Evolutionary conservation across 352 stramenopile species (phyloP).

Genomic region (Pythium sp.): DNA sequence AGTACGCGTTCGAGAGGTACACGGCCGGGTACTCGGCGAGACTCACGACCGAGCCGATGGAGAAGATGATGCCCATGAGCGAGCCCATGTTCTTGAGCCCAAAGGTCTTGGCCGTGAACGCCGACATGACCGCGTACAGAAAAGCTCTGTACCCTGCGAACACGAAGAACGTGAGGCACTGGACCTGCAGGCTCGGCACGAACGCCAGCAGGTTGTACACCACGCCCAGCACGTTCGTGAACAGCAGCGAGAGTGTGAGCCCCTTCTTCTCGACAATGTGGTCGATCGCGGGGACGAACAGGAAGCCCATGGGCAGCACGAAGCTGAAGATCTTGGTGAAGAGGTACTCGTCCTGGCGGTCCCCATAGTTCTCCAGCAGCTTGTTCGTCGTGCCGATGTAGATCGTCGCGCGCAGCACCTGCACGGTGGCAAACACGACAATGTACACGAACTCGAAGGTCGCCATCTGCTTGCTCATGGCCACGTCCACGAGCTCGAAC

Average conservation of each 20-base stretch:
- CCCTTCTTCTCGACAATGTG: slow-evolving; percentile 75
- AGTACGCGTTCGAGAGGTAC: slow-evolving; percentile 60
- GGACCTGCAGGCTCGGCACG: slow-evolving; percentile 56
- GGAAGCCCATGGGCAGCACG: slow-evolving; percentile 74
- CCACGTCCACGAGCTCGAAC: slow-evolving; percentile 50
- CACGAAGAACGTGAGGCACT: slow-evolving; percentile 71
- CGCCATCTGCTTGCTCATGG: slow-evolving; percentile 55
- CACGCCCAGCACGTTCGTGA: slow-evolving; percentile 71
- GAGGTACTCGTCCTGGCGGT: slow-evolving; percentile 51
- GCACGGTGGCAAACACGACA: slow-evolving; percentile 60
- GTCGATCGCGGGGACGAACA: slow-evolving; percentile 85
- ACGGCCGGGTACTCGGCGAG: slow-evolving; percentile 80
- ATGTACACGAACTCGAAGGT: slow-evolving; percentile 85
- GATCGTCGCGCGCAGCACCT: slow-evolving; percentile 75
- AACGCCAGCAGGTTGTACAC: slow-evolving; percentile 75
- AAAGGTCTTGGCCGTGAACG: slow-evolving; percentile 86
- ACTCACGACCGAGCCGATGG: slow-evolving; percentile 66
- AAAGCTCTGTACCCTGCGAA: slow-evolving; percentile 86
- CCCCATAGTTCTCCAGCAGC: slow-evolving; percentile 78
- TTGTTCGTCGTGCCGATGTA: slow-evolving; percentile 89
- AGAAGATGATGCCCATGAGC: slow-evolving; percentile 83
- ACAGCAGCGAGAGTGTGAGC: slow-evolving; percentile 59
- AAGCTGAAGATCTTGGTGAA: slow-evolving; percentile 89
- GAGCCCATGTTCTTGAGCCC: slow-evolving; percentile 82
- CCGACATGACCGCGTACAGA: slow-evolving; percentile 84